Evolutionary conservation across 179 eudicot species (phyloP).

Genomic region (Patellifolia procumbens): DNA sequence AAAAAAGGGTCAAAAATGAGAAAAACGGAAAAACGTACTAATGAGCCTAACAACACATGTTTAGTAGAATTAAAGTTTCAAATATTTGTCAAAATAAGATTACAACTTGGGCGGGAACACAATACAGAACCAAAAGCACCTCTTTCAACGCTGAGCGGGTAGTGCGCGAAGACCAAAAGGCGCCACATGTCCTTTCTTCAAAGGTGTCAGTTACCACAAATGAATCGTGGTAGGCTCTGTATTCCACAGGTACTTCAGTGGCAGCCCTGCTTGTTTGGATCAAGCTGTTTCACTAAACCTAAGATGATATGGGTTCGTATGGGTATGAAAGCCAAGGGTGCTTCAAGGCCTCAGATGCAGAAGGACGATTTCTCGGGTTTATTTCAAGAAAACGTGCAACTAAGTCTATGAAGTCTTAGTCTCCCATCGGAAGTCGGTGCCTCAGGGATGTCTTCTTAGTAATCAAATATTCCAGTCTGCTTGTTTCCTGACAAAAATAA

Average conservation of each 20-base stretch:
- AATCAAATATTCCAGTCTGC: slow-evolving; percentile 84
- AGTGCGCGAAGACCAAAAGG: slow-evolving; percentile 12
- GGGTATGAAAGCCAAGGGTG: slow-evolving; percentile 99
- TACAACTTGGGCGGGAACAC: slow-evolving; percentile 33
- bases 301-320: slow-evolving; percentile 95
- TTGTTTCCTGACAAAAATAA: slow-evolving; percentile 63
- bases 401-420: slow-evolving; percentile 94
- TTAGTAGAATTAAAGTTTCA: slow-evolving; percentile 23
- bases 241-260: slow-evolving; percentile 9
- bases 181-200: slow-evolving; percentile 7
- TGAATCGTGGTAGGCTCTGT: slow-evolving; percentile 17
- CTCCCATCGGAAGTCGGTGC: slow-evolving; percentile 96
- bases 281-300: slow-evolving; percentile 6
- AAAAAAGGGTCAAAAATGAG: background rate
- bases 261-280: slow-evolving; percentile 19
- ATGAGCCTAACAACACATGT: slow-evolving; percentile 13
- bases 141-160: slow-evolving; percentile 18
- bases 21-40: slow-evolving; percentile 19
- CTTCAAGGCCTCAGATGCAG: slow-evolving; percentile 87
- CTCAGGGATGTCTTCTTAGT: slow-evolving; percentile 93
- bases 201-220: background rate
- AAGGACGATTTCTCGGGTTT: slow-evolving; percentile 89
- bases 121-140: slow-evolving; percentile 25
- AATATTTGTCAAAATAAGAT: slow-evolving; percentile 18
- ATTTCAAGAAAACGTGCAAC: slow-evolving; percentile 75